Evolutionary conservation across 2,329 filamentous ascomycete genomes (phyloP), one percentile per base, ranked within the genome.

Genomic region (Fusarium setosum): DNA sequence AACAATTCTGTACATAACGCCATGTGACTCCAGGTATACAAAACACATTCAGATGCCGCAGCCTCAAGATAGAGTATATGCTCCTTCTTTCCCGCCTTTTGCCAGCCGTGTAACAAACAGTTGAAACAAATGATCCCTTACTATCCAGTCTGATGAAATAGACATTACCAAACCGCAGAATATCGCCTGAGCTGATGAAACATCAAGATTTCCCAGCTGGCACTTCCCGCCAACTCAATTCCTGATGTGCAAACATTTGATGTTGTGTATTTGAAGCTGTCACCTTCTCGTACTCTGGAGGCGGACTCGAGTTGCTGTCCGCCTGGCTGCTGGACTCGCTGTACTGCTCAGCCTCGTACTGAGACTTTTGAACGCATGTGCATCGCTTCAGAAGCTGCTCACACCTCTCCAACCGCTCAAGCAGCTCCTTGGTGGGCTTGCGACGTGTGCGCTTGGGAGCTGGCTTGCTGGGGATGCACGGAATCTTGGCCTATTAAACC

Each of bases 341-440:
- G 7, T 44, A 48, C 37, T 45, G 21, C 8, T 31, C 56, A 20
- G 42, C 41, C 2, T 56, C 42, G 23, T 57, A 64, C 49, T 62
- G 17, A 10, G 60, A 58, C 12, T 65, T 68, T n/a, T 68, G 65
- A 4, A 68, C 65, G 31, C 65, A 68, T 4, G 32, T 59, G 17
- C 61, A 68, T 21, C 40, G 65, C 50, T 68, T 68, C 13, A 68
- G 15, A 1, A 68, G 57, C 12, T 68, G 56, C 2, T 68, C 65
- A 10, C 65, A 68, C 0, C 65, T 49, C 23, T 68, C 65, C 20
- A 68, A 7, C 8, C 65, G 32, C 11, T 56, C 65, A 31, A 68
- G 37, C 1, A 68, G 26, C 6, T 68, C 65, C 21, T 68, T 68
- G 8, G 65, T 66, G 17, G 65, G 65, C 31, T 56, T 68, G 17